A percentile compares a stretch with the other conserved stretches of the same genome.
phyloP scores from a whole-genome alignment of 2,329 filamentous ascomycete species.

The Aspergillus uvarum region DNA sequence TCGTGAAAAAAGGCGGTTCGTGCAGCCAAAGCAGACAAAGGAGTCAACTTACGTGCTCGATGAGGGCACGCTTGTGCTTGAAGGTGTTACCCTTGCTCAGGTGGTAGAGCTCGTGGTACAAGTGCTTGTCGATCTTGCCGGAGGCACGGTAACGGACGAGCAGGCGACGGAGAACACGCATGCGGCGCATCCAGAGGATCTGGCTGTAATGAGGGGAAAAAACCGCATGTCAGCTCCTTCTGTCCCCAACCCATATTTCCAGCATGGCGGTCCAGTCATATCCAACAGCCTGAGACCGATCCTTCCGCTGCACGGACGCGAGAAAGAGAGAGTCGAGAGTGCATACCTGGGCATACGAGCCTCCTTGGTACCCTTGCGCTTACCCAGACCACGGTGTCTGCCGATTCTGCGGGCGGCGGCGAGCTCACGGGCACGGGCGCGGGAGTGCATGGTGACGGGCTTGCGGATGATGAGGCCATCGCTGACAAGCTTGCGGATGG shows the following conservation, averaged over 20 bases:
- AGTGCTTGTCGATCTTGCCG: conserved; percentile 99
- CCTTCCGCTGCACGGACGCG: background rate
- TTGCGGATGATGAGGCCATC: conserved; percentile 99
- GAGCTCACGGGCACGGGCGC: conserved; percentile 91
- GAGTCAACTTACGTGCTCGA: conserved; percentile 85
- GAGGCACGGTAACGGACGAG: conserved; percentile 99
- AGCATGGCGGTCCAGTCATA: background rate
- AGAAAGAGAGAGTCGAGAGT: conserved; percentile 1
- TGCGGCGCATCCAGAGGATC: conserved; percentile 99
- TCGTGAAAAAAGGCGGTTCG: background rate
- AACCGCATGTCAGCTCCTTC: conserved; percentile 18
- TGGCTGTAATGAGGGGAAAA: conserved; percentile 60
- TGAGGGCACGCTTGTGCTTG: conserved; percentile 99
- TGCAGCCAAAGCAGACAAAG: conserved; percentile 16
- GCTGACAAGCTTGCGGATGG: conserved; percentile 97
- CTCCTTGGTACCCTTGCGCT: conserved; percentile 99
- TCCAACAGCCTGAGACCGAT: background rate
- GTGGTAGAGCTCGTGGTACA: conserved; percentile 99
- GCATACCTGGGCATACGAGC: conserved; percentile 97
- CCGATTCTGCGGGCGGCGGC: conserved; percentile 92
- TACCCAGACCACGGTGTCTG: conserved; percentile 98
- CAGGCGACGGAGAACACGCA: conserved; percentile 97
- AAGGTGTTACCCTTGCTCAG: conserved; percentile 99
- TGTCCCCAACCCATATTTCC: background rate
- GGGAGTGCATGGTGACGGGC: conserved; percentile 99